phyloP scores from a whole-genome alignment of 108 stramenopile genomes.

The Nannochloropsis gaditana region DNA sequence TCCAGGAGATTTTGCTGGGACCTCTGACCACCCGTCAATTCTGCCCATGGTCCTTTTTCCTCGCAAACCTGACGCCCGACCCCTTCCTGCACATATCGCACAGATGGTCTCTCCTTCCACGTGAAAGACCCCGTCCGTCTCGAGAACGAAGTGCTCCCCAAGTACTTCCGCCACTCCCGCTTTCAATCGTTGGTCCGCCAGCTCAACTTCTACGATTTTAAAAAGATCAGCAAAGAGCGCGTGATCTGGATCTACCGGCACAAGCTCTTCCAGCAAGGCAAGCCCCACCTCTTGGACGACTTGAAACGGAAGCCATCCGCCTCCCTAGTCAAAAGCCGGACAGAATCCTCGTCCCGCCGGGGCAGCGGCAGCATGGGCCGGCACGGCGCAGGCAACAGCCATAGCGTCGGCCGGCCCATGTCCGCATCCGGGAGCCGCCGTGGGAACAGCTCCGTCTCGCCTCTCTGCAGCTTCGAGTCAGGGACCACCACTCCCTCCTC shows the following conservation, averaged over 20 bases:
- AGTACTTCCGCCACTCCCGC: constrained; percentile 86
- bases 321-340: constrained; percentile 14
- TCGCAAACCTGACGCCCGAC: not conserved
- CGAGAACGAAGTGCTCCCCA: constrained; percentile 50
- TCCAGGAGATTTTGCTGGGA: not conserved
- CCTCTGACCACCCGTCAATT: constrained; percentile 1
- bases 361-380: not conserved
- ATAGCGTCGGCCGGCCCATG: not conserved
- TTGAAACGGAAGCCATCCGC: constrained; percentile 65
- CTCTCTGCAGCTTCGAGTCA: no score
- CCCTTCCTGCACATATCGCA: not conserved
- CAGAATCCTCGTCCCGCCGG: not conserved
- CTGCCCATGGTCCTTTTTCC: constrained; percentile 18
- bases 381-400: not conserved
- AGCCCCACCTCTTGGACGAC: constrained; percentile 72
- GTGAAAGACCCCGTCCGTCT: constrained; percentile 43
- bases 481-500: not conserved
- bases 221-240: constrained; percentile 71
- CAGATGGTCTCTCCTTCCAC: constrained; percentile 46
- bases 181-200: constrained; percentile 90
- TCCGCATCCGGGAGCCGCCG: no score
- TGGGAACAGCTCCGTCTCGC: no score
- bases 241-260: constrained; percentile 85
- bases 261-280: constrained; percentile 78
- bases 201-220: constrained; percentile 75